Evolutionary conservation across 441 rosid genomes (phyloP).

Genomic region (Biscutella laevigata): DNA sequence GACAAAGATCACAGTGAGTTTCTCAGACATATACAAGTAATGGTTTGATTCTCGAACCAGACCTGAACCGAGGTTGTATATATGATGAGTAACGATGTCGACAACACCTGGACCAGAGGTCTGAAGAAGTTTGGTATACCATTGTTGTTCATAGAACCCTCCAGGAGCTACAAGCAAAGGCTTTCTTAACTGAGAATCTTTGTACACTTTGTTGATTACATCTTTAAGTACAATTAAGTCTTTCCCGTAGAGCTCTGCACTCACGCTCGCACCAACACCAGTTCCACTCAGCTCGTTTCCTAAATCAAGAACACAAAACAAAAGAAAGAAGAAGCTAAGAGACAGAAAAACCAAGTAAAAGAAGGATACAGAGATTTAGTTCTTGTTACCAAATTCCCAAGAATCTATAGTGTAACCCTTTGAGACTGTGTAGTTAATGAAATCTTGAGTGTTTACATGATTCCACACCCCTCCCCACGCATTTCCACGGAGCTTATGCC

Average conservation of each 20-base stretch:
- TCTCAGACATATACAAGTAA: neutral
- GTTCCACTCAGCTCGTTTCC: conserved; percentile 88
- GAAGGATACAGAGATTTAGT: too few species aligned
- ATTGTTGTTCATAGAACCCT: conserved; percentile 62
- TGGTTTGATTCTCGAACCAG: conserved; percentile 1
- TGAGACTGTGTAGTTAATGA: conserved; percentile 69
- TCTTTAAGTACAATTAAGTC: conserved; percentile 53
- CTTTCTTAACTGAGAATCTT: conserved; percentile 30
- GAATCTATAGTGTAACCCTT: conserved; percentile 77
- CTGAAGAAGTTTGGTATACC: conserved; percentile 71
- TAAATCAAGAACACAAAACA: conserved; percentile 27
- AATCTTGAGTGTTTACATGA: conserved; percentile 58
- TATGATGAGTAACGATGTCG: conserved; percentile 68
- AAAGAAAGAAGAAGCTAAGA: neutral
- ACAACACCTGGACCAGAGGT: conserved; percentile 66
- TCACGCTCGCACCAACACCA: conserved; percentile 69
- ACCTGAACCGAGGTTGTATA: conserved; percentile 94
- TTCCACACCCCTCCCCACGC: conserved; percentile 88
- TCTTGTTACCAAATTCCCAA: conserved; percentile 92
- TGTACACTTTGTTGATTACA: conserved; percentile 49
- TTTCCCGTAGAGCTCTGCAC: conserved; percentile 67
- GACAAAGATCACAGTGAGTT: neutral
- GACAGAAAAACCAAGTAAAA: conserved; percentile 1
- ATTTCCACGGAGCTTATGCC: conserved; percentile 42
- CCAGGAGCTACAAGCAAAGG: conserved; percentile 84